Evolutionary conservation across 225 moss, liverwort and hornwort genomes (phyloP).

Genomic region (Marchantia paleacea): DNA sequence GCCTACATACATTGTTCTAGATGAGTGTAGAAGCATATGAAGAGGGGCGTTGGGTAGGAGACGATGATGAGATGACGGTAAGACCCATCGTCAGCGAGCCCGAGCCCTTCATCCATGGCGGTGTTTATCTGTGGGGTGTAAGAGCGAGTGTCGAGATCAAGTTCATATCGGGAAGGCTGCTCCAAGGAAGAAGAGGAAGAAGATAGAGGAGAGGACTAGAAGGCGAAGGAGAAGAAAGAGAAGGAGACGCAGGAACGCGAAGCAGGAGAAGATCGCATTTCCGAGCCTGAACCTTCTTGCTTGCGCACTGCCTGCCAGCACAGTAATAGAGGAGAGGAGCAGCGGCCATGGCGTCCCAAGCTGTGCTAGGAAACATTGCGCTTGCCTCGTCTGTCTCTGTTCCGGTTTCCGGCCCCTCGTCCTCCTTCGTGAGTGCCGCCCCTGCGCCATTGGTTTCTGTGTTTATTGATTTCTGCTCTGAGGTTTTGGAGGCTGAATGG

Average conservation of each 20-base stretch:
- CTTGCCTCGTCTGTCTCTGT: slow-evolving; percentile 26
- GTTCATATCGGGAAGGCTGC: neutral
- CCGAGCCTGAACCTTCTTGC: neutral
- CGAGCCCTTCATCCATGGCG: neutral
- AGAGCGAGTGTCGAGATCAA: neutral
- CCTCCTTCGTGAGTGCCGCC: slow-evolving; percentile 25
- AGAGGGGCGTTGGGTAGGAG: neutral
- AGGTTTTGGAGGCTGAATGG: too few relatives aligned
- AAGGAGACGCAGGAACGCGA: neutral
- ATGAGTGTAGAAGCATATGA: neutral
- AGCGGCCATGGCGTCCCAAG: slow-evolving; percentile 56
- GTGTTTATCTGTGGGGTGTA: neutral
- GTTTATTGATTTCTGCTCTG: neutral
- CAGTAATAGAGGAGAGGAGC: neutral
- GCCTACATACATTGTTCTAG: neutral
- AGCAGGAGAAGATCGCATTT: neutral
- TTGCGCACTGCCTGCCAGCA: too few relatives aligned
- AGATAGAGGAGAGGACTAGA: neutral
- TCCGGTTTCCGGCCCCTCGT: slow-evolving; percentile 13
- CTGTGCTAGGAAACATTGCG: slow-evolving; percentile 52
- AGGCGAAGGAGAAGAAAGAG: neutral
- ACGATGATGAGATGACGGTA: neutral
- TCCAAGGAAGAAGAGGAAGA: neutral
- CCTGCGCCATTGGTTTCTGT: neutral
- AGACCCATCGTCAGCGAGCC: neutral